Evolutionary conservation across 2,329 filamentous ascomycete genomes (phyloP).

Genomic region (Triangularia verruculosa): DNA sequence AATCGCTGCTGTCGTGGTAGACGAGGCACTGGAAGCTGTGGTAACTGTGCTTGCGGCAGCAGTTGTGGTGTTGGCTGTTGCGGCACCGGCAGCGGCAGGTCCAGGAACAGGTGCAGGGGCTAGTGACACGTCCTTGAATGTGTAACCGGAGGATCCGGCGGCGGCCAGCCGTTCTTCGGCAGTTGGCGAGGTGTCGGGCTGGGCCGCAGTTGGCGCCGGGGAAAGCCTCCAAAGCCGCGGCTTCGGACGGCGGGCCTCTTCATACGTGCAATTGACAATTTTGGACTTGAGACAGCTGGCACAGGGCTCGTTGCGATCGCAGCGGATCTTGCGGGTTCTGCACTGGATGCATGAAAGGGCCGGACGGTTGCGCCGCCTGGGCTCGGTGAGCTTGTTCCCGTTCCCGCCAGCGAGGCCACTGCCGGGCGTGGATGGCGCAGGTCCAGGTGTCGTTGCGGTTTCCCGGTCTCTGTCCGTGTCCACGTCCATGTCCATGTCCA

Average conservation of each 20-base stretch:
- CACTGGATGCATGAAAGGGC: constrained; percentile 55
- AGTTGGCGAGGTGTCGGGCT: constrained; percentile 19
- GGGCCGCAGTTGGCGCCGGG: constrained; percentile 20
- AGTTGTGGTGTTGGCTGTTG: background rate
- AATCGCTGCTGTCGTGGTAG: background rate
- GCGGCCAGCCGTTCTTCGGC: constrained; percentile 17
- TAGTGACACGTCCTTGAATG: constrained; percentile 19
- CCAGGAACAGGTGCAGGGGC: constrained; percentile 8
- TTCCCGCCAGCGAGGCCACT: constrained; percentile 9
- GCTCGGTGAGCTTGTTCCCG: constrained; percentile 23
- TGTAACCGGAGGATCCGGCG: constrained; percentile 16
- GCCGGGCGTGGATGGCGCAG: constrained; percentile 7
- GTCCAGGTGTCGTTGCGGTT: constrained; percentile 13
- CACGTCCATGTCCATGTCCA: constrained; percentile 18
- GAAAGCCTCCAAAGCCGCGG: constrained; percentile 29
- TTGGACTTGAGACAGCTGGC: constrained; percentile 57
- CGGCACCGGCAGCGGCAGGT: background rate
- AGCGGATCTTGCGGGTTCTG: constrained; percentile 59
- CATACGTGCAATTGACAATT: constrained; percentile 54
- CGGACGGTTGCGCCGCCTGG: constrained; percentile 33
- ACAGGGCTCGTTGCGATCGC: constrained; percentile 58
- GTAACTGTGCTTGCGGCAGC: background rate
- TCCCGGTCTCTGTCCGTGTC: constrained; percentile 20
- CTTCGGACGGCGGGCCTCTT: constrained; percentile 32
- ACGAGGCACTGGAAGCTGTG: background rate